Conservation (phyloP, 2,329 filamentous ascomycete genomes). For the Nothophoma quercina region DNA sequence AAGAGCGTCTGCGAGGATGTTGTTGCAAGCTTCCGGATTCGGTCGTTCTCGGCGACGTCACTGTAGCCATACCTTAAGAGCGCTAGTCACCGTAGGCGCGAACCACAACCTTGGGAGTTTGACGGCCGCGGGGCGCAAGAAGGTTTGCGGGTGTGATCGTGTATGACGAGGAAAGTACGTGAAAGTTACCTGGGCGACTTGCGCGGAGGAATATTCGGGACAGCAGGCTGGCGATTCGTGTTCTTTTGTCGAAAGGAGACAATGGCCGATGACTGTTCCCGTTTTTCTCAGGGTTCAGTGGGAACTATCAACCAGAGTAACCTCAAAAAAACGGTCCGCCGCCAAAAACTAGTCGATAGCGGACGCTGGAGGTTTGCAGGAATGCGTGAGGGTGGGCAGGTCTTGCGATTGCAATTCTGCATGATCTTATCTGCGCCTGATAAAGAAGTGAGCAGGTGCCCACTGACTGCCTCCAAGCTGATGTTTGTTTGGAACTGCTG, state of each 20-base stretch:
- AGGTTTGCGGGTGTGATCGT: slow-evolving; percentile 1
- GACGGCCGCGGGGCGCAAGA: slow-evolving; percentile 7
- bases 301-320: slow-evolving; percentile 3
- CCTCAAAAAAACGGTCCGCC: slow-evolving; percentile 10
- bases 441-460: slow-evolving; percentile 12
- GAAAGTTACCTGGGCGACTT: neutral
- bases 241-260: slow-evolving; percentile 1
- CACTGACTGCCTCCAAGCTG: neutral
- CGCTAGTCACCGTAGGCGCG: slow-evolving; percentile 8
- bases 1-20: slow-evolving; percentile 31
- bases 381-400: slow-evolving; percentile 6
- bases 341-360: slow-evolving; percentile 13
- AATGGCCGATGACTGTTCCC: slow-evolving; percentile 17
- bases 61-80: slow-evolving; percentile 19
- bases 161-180: neutral
- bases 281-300: slow-evolving; percentile 13
- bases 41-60: slow-evolving; percentile 25
- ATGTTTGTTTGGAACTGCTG: slow-evolving; percentile 4
- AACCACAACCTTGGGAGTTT: slow-evolving; percentile 10
- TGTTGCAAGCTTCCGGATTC: slow-evolving; percentile 16
- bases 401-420: slow-evolving; percentile 4
- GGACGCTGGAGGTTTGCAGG: slow-evolving; percentile 17
- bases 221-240: slow-evolving; percentile 1
- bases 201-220: slow-evolving; percentile 8
- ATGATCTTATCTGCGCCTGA: slow-evolving; percentile 15